Evolutionary conservation across 352 stramenopile genomes (phyloP).

Genomic region (Phytopythium chamaehyphon): DNA sequence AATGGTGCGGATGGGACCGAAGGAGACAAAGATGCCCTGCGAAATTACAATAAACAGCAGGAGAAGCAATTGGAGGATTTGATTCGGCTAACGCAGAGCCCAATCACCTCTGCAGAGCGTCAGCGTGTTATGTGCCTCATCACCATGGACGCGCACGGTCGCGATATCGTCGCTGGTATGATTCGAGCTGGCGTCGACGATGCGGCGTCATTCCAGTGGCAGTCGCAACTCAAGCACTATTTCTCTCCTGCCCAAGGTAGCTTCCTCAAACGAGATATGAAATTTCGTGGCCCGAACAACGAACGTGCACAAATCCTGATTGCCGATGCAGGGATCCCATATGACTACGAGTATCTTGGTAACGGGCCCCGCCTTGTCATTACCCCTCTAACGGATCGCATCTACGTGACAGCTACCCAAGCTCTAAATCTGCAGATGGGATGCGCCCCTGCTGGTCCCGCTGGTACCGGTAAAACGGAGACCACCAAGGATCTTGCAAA

Average conservation of each 20-base stretch:
- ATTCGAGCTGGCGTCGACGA: constrained; percentile 87
- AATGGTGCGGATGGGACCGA: constrained; percentile 13
- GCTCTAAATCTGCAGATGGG: constrained; percentile 92
- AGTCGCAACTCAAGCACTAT: constrained; percentile 95
- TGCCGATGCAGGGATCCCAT: constrained; percentile 91
- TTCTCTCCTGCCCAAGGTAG: constrained; percentile 85
- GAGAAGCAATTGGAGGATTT: constrained; percentile 93
- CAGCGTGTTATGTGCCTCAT: constrained; percentile 95
- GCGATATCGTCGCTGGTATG: constrained; percentile 96
- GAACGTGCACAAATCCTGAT: constrained; percentile 87
- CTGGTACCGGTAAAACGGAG: constrained; percentile 93
- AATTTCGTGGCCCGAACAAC: constrained; percentile 81
- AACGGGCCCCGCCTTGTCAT: constrained; percentile 94
- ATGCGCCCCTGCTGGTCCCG: constrained; percentile 73
- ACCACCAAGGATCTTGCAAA: constrained; percentile 95
- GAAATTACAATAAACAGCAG: constrained; percentile 90
- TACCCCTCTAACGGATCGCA: constrained; percentile 94
- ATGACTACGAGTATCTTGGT: constrained; percentile 97
- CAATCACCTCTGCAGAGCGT: constrained; percentile 90
- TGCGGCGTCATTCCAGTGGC: constrained; percentile 90
- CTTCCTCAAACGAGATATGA: constrained; percentile 90
- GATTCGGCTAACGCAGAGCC: constrained; percentile 90
- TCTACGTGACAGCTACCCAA: constrained; percentile 95
- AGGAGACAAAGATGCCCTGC: constrained; percentile 79
- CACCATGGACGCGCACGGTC: constrained; percentile 93